These are phyloP conservation scores for Boletus tomentosulus DNA, from an alignment of 768 basidiomycete genomes.

Conservation along the genomic window DNA sequence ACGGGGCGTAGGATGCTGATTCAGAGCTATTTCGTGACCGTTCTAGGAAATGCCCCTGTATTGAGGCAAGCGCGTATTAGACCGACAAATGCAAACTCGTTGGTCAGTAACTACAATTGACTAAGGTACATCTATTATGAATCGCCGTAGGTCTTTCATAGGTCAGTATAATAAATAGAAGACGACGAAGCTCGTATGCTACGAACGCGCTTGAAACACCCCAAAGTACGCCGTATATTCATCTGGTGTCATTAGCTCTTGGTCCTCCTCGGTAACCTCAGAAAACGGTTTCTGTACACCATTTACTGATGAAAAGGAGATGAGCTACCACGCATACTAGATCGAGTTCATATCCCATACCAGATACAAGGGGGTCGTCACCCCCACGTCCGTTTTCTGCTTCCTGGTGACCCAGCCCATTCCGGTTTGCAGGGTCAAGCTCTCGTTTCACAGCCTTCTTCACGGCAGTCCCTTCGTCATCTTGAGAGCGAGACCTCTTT, in stretches of 20 bases:
- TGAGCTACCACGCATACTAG: not conserved
- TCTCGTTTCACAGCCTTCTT: conserved; percentile 44
- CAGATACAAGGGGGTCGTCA: conserved; percentile 67
- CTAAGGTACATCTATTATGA: conserved; percentile 19
- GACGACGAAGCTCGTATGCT: conserved; percentile 1
- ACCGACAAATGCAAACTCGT: not conserved
- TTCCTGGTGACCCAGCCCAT: conserved; percentile 2
- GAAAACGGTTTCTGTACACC: conserved; percentile 71
- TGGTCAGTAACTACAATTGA: not conserved
- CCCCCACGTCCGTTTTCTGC: conserved; percentile 1
- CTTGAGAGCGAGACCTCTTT: conserved; percentile 67
- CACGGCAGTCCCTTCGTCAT: conserved; percentile 44
- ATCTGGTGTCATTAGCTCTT: conserved; percentile 89
- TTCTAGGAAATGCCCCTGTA: conserved; percentile 12
- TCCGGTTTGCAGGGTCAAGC: conserved; percentile 22
- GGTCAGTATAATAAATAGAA: conserved; percentile 11
- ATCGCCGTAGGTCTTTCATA: not conserved
- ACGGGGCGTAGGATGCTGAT: conserved; percentile 13
- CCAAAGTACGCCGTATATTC: conserved; percentile 85
- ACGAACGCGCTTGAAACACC: conserved; percentile 49
- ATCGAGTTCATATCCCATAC: conserved; percentile 35
- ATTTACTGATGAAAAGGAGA: conserved; percentile 49
- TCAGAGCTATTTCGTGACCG: conserved; percentile 3
- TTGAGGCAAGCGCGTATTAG: not conserved
- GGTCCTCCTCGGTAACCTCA: conserved; percentile 86